Percentiles rank a stretch among this genome's conserved stretches.
phyloP scores from a whole-genome alignment of 345 rosid species.

The Zanthoxylum bungeanum region DNA sequence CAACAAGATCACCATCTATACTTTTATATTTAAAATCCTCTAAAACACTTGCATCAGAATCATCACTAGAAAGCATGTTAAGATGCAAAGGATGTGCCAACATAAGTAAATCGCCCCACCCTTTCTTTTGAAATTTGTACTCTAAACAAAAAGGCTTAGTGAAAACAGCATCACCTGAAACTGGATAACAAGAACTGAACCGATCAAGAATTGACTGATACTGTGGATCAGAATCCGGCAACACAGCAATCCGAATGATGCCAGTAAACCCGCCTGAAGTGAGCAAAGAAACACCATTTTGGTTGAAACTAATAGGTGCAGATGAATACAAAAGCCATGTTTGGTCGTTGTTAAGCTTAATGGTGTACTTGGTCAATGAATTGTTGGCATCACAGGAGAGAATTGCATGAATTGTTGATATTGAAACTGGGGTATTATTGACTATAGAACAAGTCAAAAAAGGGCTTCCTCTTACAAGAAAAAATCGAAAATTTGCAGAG shows the following conservation, averaged over 20 bases:
- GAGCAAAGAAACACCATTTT: conserved; percentile 40
- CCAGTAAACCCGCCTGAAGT: conserved; percentile 57
- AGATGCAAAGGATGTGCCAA: conserved; percentile 91
- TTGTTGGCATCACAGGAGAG: conserved; percentile 44
- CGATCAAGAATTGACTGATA: conserved; percentile 64
- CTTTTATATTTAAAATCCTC: conserved; percentile 61
- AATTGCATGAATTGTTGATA: conserved; percentile 78
- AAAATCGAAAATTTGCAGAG: conserved; percentile 64
- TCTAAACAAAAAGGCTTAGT: conserved; percentile 66
- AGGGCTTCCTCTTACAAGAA: conserved; percentile 85
- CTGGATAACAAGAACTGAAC: conserved; percentile 78
- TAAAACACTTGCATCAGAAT: conserved; percentile 42
- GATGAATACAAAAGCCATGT: conserved; percentile 85
- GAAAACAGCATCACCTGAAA: conserved; percentile 71
- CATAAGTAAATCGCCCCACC: conserved; percentile 87
- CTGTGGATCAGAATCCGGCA: conserved; percentile 44
- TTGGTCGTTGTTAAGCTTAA: conserved; percentile 70
- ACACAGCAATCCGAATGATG: conserved; percentile 50
- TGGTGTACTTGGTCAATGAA: conserved; percentile 57
- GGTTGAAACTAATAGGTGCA: conserved; percentile 50
- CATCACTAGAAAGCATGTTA: conserved; percentile 42
- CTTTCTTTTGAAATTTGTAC: conserved; percentile 83
- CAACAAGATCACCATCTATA: conserved; percentile 87
- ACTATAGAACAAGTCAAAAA: conserved; percentile 65
- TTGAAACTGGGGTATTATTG: conserved; percentile 36